Evolutionary conservation across 495 filamentous ascomycete species (phyloP).

Genomic region (Neurospora sp.): DNA sequence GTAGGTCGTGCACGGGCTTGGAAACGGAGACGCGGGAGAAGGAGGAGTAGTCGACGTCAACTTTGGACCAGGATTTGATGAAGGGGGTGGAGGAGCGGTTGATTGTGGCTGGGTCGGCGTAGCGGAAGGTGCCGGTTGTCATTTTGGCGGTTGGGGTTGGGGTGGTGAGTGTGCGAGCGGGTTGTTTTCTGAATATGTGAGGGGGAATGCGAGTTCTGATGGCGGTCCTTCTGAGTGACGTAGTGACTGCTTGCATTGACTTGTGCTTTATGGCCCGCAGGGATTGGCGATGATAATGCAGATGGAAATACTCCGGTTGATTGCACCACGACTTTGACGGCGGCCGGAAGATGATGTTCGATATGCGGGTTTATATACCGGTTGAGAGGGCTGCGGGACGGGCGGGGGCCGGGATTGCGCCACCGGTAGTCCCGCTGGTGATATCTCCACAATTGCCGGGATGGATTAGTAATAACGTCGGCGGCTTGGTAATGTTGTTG

Average conservation of each 20-base stretch:
- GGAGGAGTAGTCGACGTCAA: constrained; percentile 25
- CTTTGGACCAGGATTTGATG: constrained; percentile 31
- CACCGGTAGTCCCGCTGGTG: background rate
- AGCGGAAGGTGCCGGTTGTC: constrained; percentile 19
- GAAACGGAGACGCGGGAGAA: constrained; percentile 11
- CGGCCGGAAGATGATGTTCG: background rate
- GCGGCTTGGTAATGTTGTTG: background rate
- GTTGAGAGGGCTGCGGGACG: background rate
- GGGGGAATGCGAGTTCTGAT: background rate
- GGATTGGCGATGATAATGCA: background rate
- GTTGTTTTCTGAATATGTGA: background rate
- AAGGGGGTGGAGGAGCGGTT: constrained; percentile 9
- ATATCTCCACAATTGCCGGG: background rate
- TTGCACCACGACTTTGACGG: too few relatives aligned
- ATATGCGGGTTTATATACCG: background rate
- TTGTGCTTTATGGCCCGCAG: background rate
- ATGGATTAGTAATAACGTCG: background rate
- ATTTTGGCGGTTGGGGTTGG: constrained; percentile 6
- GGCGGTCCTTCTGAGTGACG: background rate
- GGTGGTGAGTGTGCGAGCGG: background rate
- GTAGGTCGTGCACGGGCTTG: background rate
- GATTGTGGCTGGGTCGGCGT: constrained; percentile 17
- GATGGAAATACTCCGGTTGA: background rate
- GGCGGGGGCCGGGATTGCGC: background rate
- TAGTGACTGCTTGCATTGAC: background rate